Conservation (phyloP, 495 filamentous ascomycete genomes). For the Talaromyces stipitatus region DNA sequence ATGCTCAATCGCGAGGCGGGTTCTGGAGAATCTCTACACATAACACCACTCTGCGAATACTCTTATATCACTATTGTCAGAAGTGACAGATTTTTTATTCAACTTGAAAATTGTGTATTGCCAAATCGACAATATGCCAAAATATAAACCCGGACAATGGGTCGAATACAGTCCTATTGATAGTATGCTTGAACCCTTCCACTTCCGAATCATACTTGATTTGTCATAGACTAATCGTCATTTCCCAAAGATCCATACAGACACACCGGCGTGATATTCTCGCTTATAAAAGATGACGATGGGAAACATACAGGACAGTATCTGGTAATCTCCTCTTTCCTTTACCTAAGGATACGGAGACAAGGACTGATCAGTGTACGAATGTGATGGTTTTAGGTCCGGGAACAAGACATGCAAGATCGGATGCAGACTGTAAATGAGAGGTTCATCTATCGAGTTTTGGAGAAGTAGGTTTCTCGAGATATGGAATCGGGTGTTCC, state of each 20-base stretch:
- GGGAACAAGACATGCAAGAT: constrained; percentile 1
- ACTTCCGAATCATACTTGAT: background rate
- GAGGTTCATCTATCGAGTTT: constrained; percentile 4
- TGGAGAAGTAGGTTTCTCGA: background rate
- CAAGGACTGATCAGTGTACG: background rate
- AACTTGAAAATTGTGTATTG: too few species aligned
- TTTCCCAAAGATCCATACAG: background rate
- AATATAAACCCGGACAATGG: constrained; percentile 6
- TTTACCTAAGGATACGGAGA: background rate
- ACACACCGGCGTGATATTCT: constrained; percentile 3
- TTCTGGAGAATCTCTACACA: too few species aligned
- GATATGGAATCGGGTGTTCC: background rate
- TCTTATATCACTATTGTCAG: too few species aligned
- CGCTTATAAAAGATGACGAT: background rate
- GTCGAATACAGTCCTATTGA: constrained; percentile 7
- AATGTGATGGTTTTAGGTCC: background rate
- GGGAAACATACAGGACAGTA: constrained; percentile 1
- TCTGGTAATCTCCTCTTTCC: background rate
- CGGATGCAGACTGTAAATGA: constrained; percentile 5
- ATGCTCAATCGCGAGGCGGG: background rate
- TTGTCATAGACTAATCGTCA: background rate
- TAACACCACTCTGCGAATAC: too few species aligned
- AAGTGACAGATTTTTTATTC: too few species aligned
- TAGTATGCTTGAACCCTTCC: background rate
- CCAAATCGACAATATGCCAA: background rate